Evolutionary conservation across 2,329 filamentous ascomycete species (phyloP).

Genomic region (Beauveria pseudobassiana): DNA sequence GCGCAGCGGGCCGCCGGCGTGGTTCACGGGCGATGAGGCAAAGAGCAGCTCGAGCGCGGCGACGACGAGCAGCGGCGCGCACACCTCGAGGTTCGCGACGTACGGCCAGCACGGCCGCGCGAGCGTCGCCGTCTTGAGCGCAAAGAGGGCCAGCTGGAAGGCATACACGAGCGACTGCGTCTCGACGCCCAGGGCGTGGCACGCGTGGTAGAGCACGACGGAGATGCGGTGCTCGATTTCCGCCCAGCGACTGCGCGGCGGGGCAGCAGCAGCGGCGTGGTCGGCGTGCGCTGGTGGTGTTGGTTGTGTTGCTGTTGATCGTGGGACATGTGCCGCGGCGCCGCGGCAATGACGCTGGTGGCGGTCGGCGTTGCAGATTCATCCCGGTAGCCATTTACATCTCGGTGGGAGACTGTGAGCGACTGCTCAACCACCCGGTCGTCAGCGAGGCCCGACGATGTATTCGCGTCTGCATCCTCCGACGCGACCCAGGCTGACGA

Average conservation of each 20-base stretch:
- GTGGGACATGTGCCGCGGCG: neutral
- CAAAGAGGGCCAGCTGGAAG: conserved; percentile 55
- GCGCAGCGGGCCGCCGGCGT: conserved; percentile 5
- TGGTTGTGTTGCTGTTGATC: neutral
- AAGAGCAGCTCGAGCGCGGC: conserved; percentile 65
- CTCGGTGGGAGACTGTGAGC: conserved; percentile 5
- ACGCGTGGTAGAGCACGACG: conserved; percentile 27
- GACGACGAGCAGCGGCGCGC: conserved; percentile 59
- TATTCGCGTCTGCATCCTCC: neutral
- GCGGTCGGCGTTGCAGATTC: neutral
- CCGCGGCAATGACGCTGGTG: neutral
- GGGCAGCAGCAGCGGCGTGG: conserved; percentile 43
- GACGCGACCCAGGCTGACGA: neutral
- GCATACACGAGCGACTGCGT: conserved; percentile 25
- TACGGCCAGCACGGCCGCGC: conserved; percentile 65
- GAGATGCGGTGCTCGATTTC: conserved; percentile 26
- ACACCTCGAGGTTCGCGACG: conserved; percentile 54
- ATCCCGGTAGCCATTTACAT: neutral
- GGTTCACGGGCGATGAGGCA: conserved; percentile 20
- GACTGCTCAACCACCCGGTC: neutral
- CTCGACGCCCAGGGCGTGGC: conserved; percentile 20
- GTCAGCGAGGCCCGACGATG: neutral
- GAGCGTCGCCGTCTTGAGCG: conserved; percentile 60
- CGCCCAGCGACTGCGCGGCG: conserved; percentile 31
- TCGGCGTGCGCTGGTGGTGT: neutral